Conservation (phyloP, 345 rosid species). For the Passiflora organensis region DNA sequence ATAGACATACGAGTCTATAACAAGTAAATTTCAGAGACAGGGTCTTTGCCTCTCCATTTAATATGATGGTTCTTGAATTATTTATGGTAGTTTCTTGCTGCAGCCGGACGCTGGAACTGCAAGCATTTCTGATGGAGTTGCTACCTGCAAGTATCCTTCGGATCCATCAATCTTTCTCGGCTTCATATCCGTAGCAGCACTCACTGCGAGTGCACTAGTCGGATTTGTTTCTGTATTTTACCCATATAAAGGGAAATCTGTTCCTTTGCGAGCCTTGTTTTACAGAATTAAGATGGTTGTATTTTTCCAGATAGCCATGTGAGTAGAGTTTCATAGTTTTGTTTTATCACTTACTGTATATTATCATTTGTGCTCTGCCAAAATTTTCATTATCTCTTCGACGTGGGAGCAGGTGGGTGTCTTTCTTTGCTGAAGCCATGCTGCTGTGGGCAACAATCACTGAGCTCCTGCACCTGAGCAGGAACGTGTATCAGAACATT, state of each 20-base stretch:
- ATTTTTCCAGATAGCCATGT: slow-evolving; percentile 11
- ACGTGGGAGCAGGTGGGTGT: slow-evolving; percentile 10
- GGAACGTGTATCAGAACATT: slow-evolving; percentile 13
- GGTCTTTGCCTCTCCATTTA: no score
- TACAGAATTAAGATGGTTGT: not conserved
- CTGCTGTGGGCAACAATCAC: slow-evolving; percentile 23
- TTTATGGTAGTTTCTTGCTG: not conserved
- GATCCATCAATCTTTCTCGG: slow-evolving; percentile 8
- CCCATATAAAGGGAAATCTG: slow-evolving; percentile 6
- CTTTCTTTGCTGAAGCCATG: slow-evolving; percentile 19
- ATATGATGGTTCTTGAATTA: no score
- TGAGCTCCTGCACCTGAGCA: slow-evolving; percentile 20
- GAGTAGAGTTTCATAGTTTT: not conserved
- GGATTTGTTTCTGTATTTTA: slow-evolving; percentile 3
- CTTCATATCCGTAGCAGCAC: not conserved
- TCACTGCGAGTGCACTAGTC: not conserved
- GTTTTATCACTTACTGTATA: no score
- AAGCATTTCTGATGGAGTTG: not conserved
- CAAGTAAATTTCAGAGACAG: not conserved
- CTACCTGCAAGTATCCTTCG: slow-evolving; percentile 14
- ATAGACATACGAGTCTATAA: no score
- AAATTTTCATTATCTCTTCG: not conserved
- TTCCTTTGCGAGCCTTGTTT: slow-evolving; percentile 4
- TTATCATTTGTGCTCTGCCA: no score
- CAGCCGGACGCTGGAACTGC: slow-evolving; percentile 5